These are phyloP conservation scores for Cordyceps cicadae DNA, from an alignment of 2,329 filamentous ascomycete genomes.

Conservation along the genomic window DNA sequence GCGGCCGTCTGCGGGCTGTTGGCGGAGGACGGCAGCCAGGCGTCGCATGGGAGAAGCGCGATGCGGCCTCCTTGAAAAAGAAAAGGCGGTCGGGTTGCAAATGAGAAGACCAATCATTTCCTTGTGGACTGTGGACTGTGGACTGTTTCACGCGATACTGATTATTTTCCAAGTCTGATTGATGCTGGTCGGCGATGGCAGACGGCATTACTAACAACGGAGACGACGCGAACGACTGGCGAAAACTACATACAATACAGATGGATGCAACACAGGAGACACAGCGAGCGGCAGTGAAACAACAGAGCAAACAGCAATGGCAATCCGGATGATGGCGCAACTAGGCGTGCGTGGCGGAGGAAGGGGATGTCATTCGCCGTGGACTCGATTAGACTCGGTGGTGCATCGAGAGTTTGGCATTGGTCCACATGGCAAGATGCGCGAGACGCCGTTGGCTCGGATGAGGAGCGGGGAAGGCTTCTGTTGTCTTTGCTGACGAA, in stretches of 20 bases:
- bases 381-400: not conserved
- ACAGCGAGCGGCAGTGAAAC: not conserved
- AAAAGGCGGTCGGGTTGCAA: not conserved
- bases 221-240: not conserved
- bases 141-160: not conserved
- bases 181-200: not conserved
- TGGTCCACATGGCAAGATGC: slow-evolving; percentile 8
- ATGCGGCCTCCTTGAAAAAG: not conserved
- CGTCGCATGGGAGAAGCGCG: not conserved
- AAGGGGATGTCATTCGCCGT: not conserved
- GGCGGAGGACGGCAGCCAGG: not conserved
- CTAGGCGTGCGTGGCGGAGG: not conserved
- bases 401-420: slow-evolving; percentile 5
- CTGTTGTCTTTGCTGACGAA: not conserved
- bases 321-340: not conserved
- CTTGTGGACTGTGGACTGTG: not conserved
- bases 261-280: not conserved
- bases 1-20: not conserved
- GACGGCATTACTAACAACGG: not conserved
- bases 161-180: not conserved
- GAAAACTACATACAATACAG: too few relatives aligned
- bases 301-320: not conserved
- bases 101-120: slow-evolving; percentile 1
- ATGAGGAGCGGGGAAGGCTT: not conserved
- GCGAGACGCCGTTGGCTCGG: slow-evolving; percentile 6